These are phyloP conservation scores for Euphrasia arctica DNA, from an alignment of 305 asterid species.

Conservation along the genomic window DNA sequence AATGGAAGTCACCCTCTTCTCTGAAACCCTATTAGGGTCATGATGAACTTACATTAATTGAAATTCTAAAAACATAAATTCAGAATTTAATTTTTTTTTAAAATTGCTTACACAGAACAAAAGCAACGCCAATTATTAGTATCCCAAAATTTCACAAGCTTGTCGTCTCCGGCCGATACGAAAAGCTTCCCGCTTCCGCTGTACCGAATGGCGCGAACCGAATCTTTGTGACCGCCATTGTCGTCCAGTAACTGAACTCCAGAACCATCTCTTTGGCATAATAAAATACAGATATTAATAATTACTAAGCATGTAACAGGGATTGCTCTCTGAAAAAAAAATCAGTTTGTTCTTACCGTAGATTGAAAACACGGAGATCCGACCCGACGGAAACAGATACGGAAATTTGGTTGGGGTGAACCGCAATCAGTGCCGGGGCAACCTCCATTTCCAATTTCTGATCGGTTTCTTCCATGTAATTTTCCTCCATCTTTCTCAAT, in stretches of 20 bases:
- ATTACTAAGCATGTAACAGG: constrained; percentile 5
- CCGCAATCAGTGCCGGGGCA: constrained; percentile 74
- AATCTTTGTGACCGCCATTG: constrained; percentile 62
- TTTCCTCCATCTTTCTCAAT: constrained; percentile 50
- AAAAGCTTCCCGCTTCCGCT: constrained; percentile 70
- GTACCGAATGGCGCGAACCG: constrained; percentile 75
- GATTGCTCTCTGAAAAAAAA: not conserved
- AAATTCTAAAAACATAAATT: constrained; percentile 1
- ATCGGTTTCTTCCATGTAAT: constrained; percentile 53
- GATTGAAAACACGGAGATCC: constrained; percentile 69
- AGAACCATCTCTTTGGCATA: constrained; percentile 45
- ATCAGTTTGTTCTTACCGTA: constrained; percentile 39
- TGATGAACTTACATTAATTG: not conserved
- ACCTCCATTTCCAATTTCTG: constrained; percentile 68
- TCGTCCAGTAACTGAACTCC: constrained; percentile 49
- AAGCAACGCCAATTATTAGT: constrained; percentile 74
- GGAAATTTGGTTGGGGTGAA: constrained; percentile 61
- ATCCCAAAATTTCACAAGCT: constrained; percentile 82
- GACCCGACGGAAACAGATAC: constrained; percentile 66
- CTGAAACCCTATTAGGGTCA: constrained; percentile 58
- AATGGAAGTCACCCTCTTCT: constrained; percentile 92
- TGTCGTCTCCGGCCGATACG: constrained; percentile 93
- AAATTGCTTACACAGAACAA: constrained; percentile 58
- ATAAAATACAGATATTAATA: constrained; percentile 12
- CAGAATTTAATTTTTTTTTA: too few species aligned